Evolutionary conservation across 2,329 filamentous ascomycete genomes (phyloP), one percentile per base, ranked within the genome.

Genomic region (Ascomycota sp.): DNA sequence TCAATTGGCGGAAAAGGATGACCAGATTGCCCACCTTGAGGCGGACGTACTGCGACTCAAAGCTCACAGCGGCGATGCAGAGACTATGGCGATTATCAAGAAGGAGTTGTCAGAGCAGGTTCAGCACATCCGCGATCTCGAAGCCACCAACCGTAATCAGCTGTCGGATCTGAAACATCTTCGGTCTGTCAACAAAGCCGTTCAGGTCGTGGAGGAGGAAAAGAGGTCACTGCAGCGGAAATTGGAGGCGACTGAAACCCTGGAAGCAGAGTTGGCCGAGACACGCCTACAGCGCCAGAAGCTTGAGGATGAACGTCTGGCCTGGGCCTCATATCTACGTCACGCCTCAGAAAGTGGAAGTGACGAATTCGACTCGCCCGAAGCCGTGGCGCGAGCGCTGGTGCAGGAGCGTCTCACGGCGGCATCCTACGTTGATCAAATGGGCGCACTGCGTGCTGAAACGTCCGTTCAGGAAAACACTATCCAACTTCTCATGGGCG

Each of bases 191-290:
- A 75, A 83, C 50, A 86, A 80, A 54, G 81, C 79, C n/a, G 75
- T 92, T 2, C 81, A 92, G 47, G 69, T 98, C 2, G 78, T 95
- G 0, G 83, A 98, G 49, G 89, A 98, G 51, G 83, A 98, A 58
- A 95, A 95, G 60, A 66, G 80, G 39, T 70, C 72, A 0, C 57
- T 98, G 16, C 76, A 89, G 51, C 72, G 74, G 26, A 81, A 73
- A 47, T 52, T 98, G 1, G 72, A 81, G 38, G 62, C 76, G 28
- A 76, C 86, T 52, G 72, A 80, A 37, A 63, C 69, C 9, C 47
- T 92, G 8, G 72, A 89, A 46, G 62, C 68, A 25, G 79, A 93
- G 47, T 61, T 95, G 9, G 65, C 70, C 8, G 86, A 92, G 49
- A 69, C 77, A 13, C 69, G 78, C 39, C 64, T 92, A 29, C 83